Percentiles rank a stretch among this genome's conserved stretches.
Evolutionary conservation across 306 rosid species (phyloP).

Genomic region (Castanospermum australe): DNA sequence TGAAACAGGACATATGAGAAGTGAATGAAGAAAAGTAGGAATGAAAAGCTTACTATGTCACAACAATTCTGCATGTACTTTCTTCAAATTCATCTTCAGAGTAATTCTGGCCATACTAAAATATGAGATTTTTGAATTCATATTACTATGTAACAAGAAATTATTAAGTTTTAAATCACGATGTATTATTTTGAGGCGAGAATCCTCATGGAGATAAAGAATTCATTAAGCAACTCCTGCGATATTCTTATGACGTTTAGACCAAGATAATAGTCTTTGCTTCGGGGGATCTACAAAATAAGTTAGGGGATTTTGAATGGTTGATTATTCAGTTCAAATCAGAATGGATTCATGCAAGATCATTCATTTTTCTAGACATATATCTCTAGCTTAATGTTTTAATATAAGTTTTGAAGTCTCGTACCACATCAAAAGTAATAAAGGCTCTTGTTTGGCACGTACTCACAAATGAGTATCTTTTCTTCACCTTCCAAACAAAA

Average conservation of each 20-base stretch:
- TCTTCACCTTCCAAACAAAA: constrained; percentile 60
- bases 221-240: constrained; percentile 35
- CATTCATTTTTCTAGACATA: not conserved
- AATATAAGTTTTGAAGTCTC: not conserved
- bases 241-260: constrained; percentile 32
- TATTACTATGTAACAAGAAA: constrained; percentile 29
- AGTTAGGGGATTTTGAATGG: not conserved
- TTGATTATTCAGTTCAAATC: not conserved
- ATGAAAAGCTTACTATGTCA: constrained; percentile 38
- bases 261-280: constrained; percentile 28
- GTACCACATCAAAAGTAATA: constrained; percentile 52
- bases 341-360: not conserved
- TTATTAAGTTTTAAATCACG: constrained; percentile 49
- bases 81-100: constrained; percentile 18
- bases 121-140: constrained; percentile 48
- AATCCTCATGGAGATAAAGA: constrained; percentile 42
- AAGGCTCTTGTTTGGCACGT: constrained; percentile 52
- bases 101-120: constrained; percentile 47
- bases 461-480: constrained; percentile 59
- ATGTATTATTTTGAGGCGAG: constrained; percentile 43
- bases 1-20: not conserved
- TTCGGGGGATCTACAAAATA: constrained; percentile 22
- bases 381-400: not conserved
- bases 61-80: constrained; percentile 33
- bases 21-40: not conserved